Evolutionary conservation across 352 stramenopile species (phyloP).

Genomic region (Globisporangium perplexum): DNA sequence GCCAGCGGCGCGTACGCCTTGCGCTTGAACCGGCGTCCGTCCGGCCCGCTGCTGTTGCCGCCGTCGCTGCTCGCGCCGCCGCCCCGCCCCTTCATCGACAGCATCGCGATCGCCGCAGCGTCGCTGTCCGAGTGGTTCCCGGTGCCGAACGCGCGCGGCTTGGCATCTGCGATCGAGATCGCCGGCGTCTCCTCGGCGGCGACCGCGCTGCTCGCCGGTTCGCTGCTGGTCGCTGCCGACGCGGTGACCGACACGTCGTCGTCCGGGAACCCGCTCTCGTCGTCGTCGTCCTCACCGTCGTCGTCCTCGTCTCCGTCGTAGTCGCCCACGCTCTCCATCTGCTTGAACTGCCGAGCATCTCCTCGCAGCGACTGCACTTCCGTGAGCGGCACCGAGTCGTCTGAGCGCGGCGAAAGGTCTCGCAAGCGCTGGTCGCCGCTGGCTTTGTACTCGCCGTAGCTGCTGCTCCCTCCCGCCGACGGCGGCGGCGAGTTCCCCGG

Average conservation of each 20-base stretch:
- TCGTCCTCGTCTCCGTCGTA: slow-evolving; percentile 68
- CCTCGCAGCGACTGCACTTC: slow-evolving; percentile 71
- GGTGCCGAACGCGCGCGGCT: slow-evolving; percentile 4
- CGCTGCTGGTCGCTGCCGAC: neutral
- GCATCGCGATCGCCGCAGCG: slow-evolving; percentile 66
- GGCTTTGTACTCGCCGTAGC: slow-evolving; percentile 1
- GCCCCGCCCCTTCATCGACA: slow-evolving; percentile 73
- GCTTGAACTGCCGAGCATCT: slow-evolving; percentile 63
- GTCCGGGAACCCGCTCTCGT: slow-evolving; percentile 25
- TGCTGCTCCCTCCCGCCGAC: neutral
- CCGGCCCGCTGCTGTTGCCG: slow-evolving; percentile 27
- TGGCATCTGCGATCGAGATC: slow-evolving; percentile 2
- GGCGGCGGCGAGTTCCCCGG: slow-evolving; percentile 8
- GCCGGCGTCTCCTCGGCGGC: neutral
- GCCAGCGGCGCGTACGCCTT: slow-evolving; percentile 62
- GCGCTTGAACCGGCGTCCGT: slow-evolving; percentile 43
- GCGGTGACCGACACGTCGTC: slow-evolving; percentile 10
- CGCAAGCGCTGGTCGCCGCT: slow-evolving; percentile 6
- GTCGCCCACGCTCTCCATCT: slow-evolving; percentile 48
- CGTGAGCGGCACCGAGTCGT: slow-evolving; percentile 62
- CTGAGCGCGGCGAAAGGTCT: slow-evolving; percentile 31
- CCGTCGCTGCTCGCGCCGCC: slow-evolving; percentile 34
- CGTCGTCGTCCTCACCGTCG: slow-evolving; percentile 47
- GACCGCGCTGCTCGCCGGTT: neutral
- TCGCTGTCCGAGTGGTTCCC: slow-evolving; percentile 68